A percentile compares a stretch with the other conserved stretches of the same genome.
These are phyloP conservation scores for Sclerotinia subarctica DNA, from an alignment of 2,329 filamentous ascomycete genomes.

Conservation along the genomic window DNA sequence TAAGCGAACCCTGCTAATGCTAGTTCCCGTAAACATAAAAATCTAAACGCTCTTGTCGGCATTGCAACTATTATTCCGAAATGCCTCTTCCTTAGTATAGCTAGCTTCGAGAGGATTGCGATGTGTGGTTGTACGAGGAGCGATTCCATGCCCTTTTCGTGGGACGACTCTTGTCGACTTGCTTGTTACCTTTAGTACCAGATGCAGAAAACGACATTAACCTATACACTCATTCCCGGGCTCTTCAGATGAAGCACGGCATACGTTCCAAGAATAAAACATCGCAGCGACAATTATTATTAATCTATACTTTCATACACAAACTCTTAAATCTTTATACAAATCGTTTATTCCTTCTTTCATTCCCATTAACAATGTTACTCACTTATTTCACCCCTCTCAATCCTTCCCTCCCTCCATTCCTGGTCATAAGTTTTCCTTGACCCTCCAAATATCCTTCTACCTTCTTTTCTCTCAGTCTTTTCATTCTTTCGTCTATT, in stretches of 20 bases:
- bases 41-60: not conserved
- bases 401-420: conserved; percentile 21
- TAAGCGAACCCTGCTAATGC: not conserved
- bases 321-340: not conserved
- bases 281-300: not conserved
- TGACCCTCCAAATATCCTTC: not conserved
- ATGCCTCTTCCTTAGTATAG: too few relatives aligned
- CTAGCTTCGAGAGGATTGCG: not conserved
- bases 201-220: too few relatives aligned
- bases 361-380: not conserved
- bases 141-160: not conserved
- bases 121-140: not conserved
- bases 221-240: too few relatives aligned
- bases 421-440: conserved; percentile 23
- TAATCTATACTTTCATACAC: not conserved
- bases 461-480: conserved; percentile 9
- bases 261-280: not conserved
- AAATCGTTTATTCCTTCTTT: not conserved
- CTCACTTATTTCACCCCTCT: conserved; percentile 18
- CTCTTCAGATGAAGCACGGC: too few relatives aligned
- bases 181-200: not conserved
- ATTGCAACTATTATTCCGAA: too few relatives aligned
- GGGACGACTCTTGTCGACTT: too few relatives aligned
- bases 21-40: not conserved
- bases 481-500: not conserved